phyloP scores from a whole-genome alignment of 2,329 filamentous ascomycete genomes.

The Zelopaecilomyces penicillatus region DNA sequence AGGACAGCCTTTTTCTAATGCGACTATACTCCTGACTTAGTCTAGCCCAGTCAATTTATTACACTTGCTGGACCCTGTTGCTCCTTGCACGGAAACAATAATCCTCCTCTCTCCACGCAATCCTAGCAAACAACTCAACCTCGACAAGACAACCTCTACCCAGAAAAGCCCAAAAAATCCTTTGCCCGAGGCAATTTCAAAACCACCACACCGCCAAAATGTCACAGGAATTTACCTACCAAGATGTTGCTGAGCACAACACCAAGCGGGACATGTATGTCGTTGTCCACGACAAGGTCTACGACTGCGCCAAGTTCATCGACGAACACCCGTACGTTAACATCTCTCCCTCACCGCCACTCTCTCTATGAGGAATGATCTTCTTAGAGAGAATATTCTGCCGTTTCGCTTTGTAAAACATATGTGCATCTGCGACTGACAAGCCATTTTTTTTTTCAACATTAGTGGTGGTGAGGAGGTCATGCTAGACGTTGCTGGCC shows the following conservation, averaged over 20 bases:
- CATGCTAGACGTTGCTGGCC: constrained; percentile 87
- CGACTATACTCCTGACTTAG: too few species aligned
- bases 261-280: constrained; percentile 90
- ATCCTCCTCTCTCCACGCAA: too few species aligned
- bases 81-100: too few species aligned
- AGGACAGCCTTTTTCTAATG: too few species aligned
- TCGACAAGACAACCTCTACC: too few species aligned
- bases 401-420: too few species aligned
- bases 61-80: too few species aligned
- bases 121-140: too few species aligned
- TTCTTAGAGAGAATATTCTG: too few species aligned
- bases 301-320: constrained; percentile 79
- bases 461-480: constrained; percentile 94
- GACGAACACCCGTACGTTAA: constrained; percentile 84
- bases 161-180: not conserved
- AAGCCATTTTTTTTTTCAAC: not conserved
- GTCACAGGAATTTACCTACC: constrained; percentile 57
- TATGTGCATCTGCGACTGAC: not conserved
- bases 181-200: not conserved
- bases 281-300: constrained; percentile 94
- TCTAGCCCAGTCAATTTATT: too few species aligned
- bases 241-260: constrained; percentile 77
- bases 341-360: not conserved
- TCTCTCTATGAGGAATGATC: not conserved
- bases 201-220: constrained; percentile 18